phyloP scores from a whole-genome alignment of 441 rosid genomes.

The Gossypium lobatum region DNA sequence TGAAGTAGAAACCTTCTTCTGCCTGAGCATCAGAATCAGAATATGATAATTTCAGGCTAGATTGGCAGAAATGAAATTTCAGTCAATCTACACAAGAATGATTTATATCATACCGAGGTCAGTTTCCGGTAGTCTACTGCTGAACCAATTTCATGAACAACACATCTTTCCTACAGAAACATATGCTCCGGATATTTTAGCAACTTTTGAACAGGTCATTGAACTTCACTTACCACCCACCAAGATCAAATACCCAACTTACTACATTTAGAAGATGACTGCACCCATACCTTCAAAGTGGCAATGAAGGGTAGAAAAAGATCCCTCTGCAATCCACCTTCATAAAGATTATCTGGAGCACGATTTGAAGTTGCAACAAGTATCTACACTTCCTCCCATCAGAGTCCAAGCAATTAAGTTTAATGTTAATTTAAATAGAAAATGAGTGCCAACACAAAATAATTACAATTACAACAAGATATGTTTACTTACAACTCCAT shows the following conservation, averaged over 20 bases:
- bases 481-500: constrained; percentile 74
- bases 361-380: constrained; percentile 95
- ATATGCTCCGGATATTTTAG: constrained; percentile 7
- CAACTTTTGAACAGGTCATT: neutral
- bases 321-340: constrained; percentile 94
- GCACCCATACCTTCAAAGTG: constrained; percentile 58
- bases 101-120: constrained; percentile 55
- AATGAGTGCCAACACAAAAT: constrained; percentile 7
- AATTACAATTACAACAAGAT: neutral
- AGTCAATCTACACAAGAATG: neutral
- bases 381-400: constrained; percentile 55
- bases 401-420: constrained; percentile 19
- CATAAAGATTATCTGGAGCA: constrained; percentile 87
- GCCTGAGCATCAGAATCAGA: constrained; percentile 48
- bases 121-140: constrained; percentile 76
- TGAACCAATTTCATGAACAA: constrained; percentile 84
- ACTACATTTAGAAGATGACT: neutral
- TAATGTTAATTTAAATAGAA: constrained; percentile 16
- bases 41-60: constrained; percentile 5
- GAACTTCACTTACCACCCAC: neutral
- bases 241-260: neutral
- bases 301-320: constrained; percentile 89
- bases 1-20: constrained; percentile 82
- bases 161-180: constrained; percentile 60
- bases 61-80: constrained; percentile 14